phyloP scores from a whole-genome alignment of 1,284 basidiomycete species.

The Trametes pubescens region DNA sequence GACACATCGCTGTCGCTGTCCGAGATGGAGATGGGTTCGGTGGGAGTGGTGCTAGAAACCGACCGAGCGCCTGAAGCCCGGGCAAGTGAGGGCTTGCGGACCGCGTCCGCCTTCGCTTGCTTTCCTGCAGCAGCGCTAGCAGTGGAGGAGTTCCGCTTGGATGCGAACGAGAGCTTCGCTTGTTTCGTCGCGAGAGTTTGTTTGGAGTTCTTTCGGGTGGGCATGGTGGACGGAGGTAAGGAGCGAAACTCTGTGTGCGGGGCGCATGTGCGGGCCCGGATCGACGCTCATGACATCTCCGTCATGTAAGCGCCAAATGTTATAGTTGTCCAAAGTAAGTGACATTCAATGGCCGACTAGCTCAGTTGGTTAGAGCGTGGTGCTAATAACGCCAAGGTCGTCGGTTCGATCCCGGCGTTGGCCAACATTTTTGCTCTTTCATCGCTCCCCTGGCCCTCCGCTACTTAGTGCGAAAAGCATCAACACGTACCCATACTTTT shows the following conservation, averaged over 20 bases:
- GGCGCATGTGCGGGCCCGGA: neutral
- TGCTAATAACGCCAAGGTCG: constrained; percentile 1
- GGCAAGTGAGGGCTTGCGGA: constrained; percentile 16
- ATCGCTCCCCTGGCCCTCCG: no score
- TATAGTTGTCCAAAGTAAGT: no score
- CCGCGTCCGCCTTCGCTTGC: constrained; percentile 7
- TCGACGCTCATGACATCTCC: neutral
- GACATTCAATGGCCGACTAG: neutral
- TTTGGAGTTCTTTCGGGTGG: constrained; percentile 14
- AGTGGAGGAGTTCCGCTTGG: constrained; percentile 29
- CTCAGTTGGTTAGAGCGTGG: constrained; percentile 1
- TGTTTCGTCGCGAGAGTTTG: constrained; percentile 23
- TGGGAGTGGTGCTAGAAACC: constrained; percentile 16
- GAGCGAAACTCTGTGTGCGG: neutral
- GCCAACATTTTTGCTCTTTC: neutral
- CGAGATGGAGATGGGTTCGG: constrained; percentile 21
- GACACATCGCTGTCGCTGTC: constrained; percentile 22
- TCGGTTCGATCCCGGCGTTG: constrained; percentile 1
- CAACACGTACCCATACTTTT: no score
- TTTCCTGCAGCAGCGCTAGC: constrained; percentile 16
- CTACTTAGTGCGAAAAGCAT: no score
- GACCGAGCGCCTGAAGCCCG: neutral
- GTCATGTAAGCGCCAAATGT: neutral
- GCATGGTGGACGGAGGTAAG: neutral
- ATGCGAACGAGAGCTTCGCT: constrained; percentile 28